Percentiles rank a stretch among this genome's conserved stretches.
Evolutionary conservation across 106 monocot genomes (phyloP).

Genomic region (Dioscorea dumetorum): DNA sequence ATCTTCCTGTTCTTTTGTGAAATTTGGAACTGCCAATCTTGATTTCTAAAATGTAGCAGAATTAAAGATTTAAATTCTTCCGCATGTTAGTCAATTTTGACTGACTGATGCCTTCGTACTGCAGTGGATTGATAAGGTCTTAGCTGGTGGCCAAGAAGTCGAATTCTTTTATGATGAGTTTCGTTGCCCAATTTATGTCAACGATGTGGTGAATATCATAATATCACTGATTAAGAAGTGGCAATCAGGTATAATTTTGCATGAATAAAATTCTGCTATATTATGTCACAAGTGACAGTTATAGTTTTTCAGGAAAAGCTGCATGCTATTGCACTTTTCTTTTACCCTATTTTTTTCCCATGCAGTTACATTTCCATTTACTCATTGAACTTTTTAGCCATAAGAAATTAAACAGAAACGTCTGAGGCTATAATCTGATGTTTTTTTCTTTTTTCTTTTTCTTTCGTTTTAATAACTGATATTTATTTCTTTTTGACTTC

Average conservation of each 20-base stretch:
- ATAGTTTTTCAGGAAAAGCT: not conserved
- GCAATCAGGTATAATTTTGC: slow-evolving; percentile 52
- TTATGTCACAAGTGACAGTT: not conserved
- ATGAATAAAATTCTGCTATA: not conserved
- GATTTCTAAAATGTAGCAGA: not conserved
- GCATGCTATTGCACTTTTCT: no score
- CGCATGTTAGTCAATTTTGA: not conserved
- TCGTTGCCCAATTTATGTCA: slow-evolving; percentile 85
- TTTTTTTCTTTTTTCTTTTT: not conserved
- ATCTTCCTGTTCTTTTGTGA: not conserved
- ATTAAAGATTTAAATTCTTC: not conserved
- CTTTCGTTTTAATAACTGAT: not conserved
- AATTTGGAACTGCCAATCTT: no score
- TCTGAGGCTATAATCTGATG: not conserved
- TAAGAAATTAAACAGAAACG: not conserved
- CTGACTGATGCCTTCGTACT: slow-evolving; percentile 9
- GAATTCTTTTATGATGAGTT: slow-evolving; percentile 91
- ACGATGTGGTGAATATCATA: slow-evolving; percentile 69
- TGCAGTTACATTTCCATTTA: not conserved
- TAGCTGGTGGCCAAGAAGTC: slow-evolving; percentile 56
- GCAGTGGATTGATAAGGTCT: slow-evolving; percentile 85
- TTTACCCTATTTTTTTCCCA: no score
- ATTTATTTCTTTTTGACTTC: not conserved
- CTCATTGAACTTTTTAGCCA: not conserved
- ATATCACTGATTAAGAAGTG: slow-evolving; percentile 52